Conservation (phyloP, 768 basidiomycete genomes). For the Podaxis sp. region DNA sequence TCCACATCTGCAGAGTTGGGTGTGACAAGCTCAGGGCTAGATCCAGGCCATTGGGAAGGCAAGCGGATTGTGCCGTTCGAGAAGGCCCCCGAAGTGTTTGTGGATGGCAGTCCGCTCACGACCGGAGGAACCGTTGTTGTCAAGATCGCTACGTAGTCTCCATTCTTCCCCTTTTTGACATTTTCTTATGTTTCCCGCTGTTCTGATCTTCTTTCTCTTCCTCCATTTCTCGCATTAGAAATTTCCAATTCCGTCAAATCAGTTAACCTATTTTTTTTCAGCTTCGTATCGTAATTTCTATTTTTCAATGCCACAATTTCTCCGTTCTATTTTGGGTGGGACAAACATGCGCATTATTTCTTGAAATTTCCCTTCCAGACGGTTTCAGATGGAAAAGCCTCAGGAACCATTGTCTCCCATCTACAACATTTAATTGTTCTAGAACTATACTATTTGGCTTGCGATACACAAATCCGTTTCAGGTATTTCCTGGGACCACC, state of each 20-base stretch:
- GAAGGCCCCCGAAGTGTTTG: constrained; percentile 51
- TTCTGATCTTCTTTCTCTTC: constrained; percentile 12
- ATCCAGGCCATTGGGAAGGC: constrained; percentile 19
- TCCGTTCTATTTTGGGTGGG: not conserved
- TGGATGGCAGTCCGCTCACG: constrained; percentile 34
- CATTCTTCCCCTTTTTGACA: not conserved
- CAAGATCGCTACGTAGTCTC: constrained; percentile 36
- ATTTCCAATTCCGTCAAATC: not conserved
- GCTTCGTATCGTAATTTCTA: constrained; percentile 7
- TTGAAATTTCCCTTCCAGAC: not conserved
- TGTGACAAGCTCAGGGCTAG: constrained; percentile 5
- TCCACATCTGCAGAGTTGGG: not conserved
- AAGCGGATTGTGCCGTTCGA: constrained; percentile 52
- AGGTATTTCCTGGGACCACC: too few relatives aligned
- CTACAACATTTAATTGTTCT: not conserved
- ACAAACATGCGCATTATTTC: not conserved
- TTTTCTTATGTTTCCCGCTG: not conserved
- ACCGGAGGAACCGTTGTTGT: constrained; percentile 47
- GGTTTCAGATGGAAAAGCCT: not conserved
- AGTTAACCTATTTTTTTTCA: not conserved
- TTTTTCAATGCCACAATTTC: not conserved
- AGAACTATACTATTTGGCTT: not conserved
- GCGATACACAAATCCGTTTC: too few relatives aligned
- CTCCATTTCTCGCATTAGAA: constrained; percentile 9
- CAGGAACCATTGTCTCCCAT: not conserved